Base-by-base conservation (phyloP, 73 alveolate species). In the Paramecium primaurelia region DNA sequence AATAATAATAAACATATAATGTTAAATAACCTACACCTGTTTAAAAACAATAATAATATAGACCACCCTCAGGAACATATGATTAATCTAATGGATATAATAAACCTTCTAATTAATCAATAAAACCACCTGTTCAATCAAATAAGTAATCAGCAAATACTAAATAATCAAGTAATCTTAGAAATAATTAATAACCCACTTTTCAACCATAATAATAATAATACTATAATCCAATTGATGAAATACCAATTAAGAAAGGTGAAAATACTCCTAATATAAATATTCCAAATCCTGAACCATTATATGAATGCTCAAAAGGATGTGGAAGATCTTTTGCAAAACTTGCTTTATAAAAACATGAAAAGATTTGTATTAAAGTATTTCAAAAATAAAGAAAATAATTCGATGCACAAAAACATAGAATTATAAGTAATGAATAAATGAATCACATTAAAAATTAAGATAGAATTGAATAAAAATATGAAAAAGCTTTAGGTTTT, bases 321-420 rank as follows among this genome's bases (percentile, higher is more conserved):
- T 92, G 95, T 83, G 95, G 95, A 2, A 92, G 95, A 80, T 49
- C 77, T 8, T 92, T 92, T 44, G 58, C 87, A 4, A 59, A 59
- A 3, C 37, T 37, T 26, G 69, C 95, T 10, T 77, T 92, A 14
- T 68, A 77, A 77, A 92, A 92, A 71, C 95, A 92, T 83, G 95
- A 85, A 44, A 77, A 77, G 30, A 85, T 92, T 71, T 92, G 95
- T 54, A 77, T 71, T 16, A 92, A 92, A 69, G 95, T 92, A 5
- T 92, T 92, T 60, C 60, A 92, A 54, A 16, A 92, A 28, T 40
- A 92, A 58, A 92, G 95, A 59, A 58, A 92, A 68, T 7, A 49
- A 83, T 92, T 92, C 80, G 88, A 92, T 83, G 85, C 77, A 20
- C 11, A 77, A 12, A 85, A 77, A 20, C 69, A 92, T 14, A 80